Evolutionary conservation across 352 stramenopile genomes (phyloP).

Genomic region (Phytophthora idaei): DNA sequence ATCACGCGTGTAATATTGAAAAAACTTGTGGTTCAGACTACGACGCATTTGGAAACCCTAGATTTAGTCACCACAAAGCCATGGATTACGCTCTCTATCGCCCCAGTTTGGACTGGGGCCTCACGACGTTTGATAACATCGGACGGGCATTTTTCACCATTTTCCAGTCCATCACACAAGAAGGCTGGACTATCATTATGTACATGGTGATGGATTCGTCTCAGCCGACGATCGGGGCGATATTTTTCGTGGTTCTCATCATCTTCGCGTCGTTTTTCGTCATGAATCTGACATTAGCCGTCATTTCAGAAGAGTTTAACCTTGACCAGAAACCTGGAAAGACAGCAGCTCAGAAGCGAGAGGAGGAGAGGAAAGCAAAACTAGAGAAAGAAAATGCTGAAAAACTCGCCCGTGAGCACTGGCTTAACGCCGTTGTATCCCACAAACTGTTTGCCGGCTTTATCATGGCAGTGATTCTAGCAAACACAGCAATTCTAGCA

Average conservation of each 20-base stretch:
- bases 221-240: conserved; percentile 54
- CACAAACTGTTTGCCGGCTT: conserved; percentile 60
- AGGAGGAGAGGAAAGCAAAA: conserved; percentile 35
- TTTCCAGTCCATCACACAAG: conserved; percentile 93
- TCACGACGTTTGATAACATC: conserved; percentile 95
- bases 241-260: conserved; percentile 92
- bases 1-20: conserved; percentile 48
- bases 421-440: conserved; percentile 64
- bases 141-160: conserved; percentile 90
- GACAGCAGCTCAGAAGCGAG: conserved; percentile 41
- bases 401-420: conserved; percentile 34
- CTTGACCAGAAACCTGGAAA: conserved; percentile 55
- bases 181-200: conserved; percentile 94
- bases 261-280: conserved; percentile 94
- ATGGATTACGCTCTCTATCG: conserved; percentile 67
- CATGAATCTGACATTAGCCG: conserved; percentile 93
- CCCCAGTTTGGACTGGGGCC: conserved; percentile 83
- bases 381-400: conserved; percentile 45
- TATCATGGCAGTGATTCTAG: conserved; percentile 80
- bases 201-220: conserved; percentile 84
- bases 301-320: conserved; percentile 92
- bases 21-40: conserved; percentile 74
- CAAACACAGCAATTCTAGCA: conserved; percentile 84
- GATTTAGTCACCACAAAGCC: conserved; percentile 54
- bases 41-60: conserved; percentile 68